Evolutionary conservation across 805 yeast genomes (phyloP).

Genomic region (Metschnikowia anglica): DNA sequence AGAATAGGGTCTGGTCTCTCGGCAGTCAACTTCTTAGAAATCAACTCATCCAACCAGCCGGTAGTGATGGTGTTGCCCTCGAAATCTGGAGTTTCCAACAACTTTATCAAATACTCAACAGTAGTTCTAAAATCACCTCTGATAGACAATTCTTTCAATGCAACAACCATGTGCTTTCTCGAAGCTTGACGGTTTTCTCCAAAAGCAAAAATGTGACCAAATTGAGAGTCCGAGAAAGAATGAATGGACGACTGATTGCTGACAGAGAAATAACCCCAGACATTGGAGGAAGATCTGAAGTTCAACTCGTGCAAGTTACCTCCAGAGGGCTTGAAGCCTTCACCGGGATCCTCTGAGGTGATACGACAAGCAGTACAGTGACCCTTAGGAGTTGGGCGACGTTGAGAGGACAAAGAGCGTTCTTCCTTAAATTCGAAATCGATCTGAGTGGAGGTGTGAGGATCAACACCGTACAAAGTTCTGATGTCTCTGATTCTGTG

Average conservation of each 20-base stretch:
- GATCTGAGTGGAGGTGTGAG: conserved; percentile 84
- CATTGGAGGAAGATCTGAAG: conserved; percentile 95
- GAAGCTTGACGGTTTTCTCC: conserved; percentile 98
- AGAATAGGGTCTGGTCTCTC: conserved; percentile 91
- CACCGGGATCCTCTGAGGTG: conserved; percentile 98
- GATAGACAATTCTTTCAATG: conserved; percentile 90
- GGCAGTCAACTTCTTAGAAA: conserved; percentile 89
- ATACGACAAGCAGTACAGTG: conserved; percentile 99
- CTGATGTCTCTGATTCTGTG: conserved; percentile 93
- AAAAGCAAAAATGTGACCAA: conserved; percentile 98
- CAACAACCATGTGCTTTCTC: conserved; percentile 98
- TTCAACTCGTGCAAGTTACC: conserved; percentile 95
- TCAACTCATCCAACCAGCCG: conserved; percentile 98
- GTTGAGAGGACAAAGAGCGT: conserved; percentile 71
- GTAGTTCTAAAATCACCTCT: conserved; percentile 99
- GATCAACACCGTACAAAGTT: conserved; percentile 90
- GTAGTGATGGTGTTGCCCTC: conserved; percentile 96
- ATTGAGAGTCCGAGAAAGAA: conserved; percentile 96
- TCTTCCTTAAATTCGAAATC: conserved; percentile 85
- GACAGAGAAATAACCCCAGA: conserved; percentile 99
- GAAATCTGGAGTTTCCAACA: conserved; percentile 93
- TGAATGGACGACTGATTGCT: conserved; percentile 96
- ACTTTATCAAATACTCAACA: conserved; percentile 92
- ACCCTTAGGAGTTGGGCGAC: conserved; percentile 94
- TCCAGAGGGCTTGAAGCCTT: conserved; percentile 98